These are phyloP conservation scores for Colletotrichum melonis DNA, from an alignment of 2,329 filamentous ascomycete genomes.

Conservation along the genomic window DNA sequence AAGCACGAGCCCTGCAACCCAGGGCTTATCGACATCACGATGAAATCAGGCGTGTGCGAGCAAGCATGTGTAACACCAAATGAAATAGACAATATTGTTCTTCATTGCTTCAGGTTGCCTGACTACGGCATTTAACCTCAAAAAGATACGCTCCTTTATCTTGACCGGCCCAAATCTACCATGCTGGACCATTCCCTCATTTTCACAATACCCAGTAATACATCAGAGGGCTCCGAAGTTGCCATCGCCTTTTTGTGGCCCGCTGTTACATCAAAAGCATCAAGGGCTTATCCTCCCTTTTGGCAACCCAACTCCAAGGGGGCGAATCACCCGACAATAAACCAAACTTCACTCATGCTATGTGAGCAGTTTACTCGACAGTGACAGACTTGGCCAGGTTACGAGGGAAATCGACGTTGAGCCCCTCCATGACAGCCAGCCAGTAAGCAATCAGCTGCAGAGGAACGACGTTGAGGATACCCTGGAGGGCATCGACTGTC, in stretches of 20 bases:
- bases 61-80: constrained; percentile 11
- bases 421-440: constrained; percentile 93
- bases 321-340: constrained; percentile 20
- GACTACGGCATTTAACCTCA: constrained; percentile 28
- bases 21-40: neutral
- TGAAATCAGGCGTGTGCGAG: neutral
- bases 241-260: constrained; percentile 10
- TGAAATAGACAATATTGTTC: constrained; percentile 34
- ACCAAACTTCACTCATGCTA: neutral
- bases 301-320: constrained; percentile 33
- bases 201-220: constrained; percentile 33
- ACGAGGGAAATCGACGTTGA: constrained; percentile 98
- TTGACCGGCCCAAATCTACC: constrained; percentile 27
- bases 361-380: constrained; percentile 79
- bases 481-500: constrained; percentile 95
- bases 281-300: constrained; percentile 32
- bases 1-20: neutral
- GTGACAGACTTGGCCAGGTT: constrained; percentile 99
- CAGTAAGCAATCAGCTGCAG: constrained; percentile 99
- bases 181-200: constrained; percentile 26
- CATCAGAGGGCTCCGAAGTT: constrained; percentile 14
- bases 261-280: constrained; percentile 22
- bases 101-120: constrained; percentile 33
- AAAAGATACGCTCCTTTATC: constrained; percentile 30
- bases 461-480: constrained; percentile 96